Conservation (phyloP, 805 yeast species). For the Candida silvatica region DNA sequence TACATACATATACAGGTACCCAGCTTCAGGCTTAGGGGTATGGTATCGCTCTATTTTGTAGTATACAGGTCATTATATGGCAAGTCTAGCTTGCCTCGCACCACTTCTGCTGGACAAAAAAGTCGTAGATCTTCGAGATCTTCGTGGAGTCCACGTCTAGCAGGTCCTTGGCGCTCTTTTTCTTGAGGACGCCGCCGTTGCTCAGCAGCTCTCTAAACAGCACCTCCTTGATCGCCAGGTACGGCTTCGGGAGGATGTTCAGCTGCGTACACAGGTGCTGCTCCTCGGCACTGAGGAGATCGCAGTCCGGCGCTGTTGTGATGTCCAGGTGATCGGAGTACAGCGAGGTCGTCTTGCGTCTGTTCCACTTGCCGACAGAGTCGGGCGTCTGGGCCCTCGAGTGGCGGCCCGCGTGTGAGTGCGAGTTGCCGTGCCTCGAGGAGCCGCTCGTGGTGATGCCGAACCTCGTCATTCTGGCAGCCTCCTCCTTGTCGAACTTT, state of each 20-base stretch:
- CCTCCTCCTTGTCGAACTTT: constrained; percentile 83
- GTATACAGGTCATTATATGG: neutral
- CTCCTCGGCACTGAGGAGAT: constrained; percentile 79
- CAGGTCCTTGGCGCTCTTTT: constrained; percentile 77
- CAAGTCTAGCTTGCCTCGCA: constrained; percentile 23
- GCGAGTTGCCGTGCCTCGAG: constrained; percentile 22
- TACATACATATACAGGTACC: no score
- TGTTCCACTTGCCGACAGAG: constrained; percentile 9
- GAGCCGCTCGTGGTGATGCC: constrained; percentile 10
- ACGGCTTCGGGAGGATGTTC: constrained; percentile 87
- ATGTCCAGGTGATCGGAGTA: constrained; percentile 51
- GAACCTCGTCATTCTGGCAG: constrained; percentile 40
- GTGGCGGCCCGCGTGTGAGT: constrained; percentile 19
- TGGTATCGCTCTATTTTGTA: no score
- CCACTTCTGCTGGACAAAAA: constrained; percentile 92
- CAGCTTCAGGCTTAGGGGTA: no score
- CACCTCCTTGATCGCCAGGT: constrained; percentile 84
- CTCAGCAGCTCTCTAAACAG: constrained; percentile 80
- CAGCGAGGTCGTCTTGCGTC: constrained; percentile 10
- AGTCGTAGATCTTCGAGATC: constrained; percentile 83
- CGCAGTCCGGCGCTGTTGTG: constrained; percentile 72
- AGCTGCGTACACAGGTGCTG: constrained; percentile 76
- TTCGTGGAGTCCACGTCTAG: constrained; percentile 80
- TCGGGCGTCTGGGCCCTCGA: constrained; percentile 24
- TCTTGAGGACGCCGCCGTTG: constrained; percentile 76